Evolutionary conservation across 495 filamentous ascomycete genomes (phyloP).

Genomic region (Cudoniella acicularis): DNA sequence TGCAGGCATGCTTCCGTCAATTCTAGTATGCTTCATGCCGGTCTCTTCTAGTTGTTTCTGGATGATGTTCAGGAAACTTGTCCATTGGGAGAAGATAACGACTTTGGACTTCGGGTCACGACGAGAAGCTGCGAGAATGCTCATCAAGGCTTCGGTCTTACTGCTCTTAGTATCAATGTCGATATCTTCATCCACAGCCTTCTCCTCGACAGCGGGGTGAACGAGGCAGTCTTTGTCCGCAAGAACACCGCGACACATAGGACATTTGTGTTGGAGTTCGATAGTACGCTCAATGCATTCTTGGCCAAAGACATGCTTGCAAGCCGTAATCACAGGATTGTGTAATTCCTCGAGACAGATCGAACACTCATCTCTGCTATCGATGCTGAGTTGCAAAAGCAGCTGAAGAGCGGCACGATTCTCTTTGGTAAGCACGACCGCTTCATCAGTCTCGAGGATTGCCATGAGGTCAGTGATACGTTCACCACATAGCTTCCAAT

Average conservation of each 20-base stretch:
- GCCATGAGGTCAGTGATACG: constrained; percentile 67
- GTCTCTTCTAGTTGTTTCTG: constrained; percentile 62
- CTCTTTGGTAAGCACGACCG: constrained; percentile 68
- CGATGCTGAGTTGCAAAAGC: constrained; percentile 73
- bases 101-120: constrained; percentile 71
- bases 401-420: constrained; percentile 72
- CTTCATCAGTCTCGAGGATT: constrained; percentile 59
- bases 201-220: constrained; percentile 53
- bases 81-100: constrained; percentile 93
- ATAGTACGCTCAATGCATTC: constrained; percentile 77
- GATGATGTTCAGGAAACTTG: constrained; percentile 78
- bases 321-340: constrained; percentile 80
- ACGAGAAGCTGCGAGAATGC: constrained; percentile 70
- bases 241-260: constrained; percentile 79
- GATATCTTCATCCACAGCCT: constrained; percentile 37
- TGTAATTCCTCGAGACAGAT: constrained; percentile 76
- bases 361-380: constrained; percentile 78
- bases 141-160: constrained; percentile 79
- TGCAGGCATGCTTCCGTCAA: constrained; percentile 80
- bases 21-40: constrained; percentile 63
- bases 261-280: constrained; percentile 76
- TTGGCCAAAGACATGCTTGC: constrained; percentile 77
- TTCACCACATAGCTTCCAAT: constrained; percentile 71
- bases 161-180: constrained; percentile 66
- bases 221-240: constrained; percentile 55